Percentiles rank a stretch among this genome's conserved stretches.
Conservation (phyloP, 768 basidiomycete species). For the Tricholoma furcatifolium region DNA sequence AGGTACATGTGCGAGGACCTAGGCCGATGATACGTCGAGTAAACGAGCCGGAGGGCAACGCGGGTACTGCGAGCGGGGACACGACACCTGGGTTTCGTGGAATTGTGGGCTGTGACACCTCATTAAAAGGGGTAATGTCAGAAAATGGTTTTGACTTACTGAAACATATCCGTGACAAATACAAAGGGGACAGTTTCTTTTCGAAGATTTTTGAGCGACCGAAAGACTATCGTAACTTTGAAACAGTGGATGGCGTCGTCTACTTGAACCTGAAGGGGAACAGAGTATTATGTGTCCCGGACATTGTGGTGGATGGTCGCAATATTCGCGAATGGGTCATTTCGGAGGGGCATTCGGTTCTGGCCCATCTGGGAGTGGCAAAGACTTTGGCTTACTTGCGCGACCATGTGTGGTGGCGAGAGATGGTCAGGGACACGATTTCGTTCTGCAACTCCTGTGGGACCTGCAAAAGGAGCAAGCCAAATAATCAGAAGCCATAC, state of each 20-base stretch:
- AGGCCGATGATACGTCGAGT: not conserved
- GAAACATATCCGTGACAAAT: slow-evolving; percentile 10
- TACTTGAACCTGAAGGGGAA: slow-evolving; percentile 7
- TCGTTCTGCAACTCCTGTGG: not conserved
- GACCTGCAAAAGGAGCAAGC: not conserved
- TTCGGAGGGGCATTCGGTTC: slow-evolving; percentile 30
- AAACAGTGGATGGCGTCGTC: slow-evolving; percentile 10
- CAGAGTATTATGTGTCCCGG: slow-evolving; percentile 18
- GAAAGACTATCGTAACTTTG: slow-evolving; percentile 17
- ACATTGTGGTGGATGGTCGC: slow-evolving; percentile 8
- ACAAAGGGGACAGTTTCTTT: slow-evolving; percentile 13
- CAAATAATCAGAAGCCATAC: too few species aligned
- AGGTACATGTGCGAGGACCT: not conserved
- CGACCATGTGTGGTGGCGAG: slow-evolving; percentile 15
- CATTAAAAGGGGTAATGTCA: not conserved
- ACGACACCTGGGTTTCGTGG: not conserved
- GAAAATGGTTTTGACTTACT: slow-evolving; percentile 2
- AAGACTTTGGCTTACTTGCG: slow-evolving; percentile 32
- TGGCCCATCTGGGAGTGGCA: slow-evolving; percentile 32
- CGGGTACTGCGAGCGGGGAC: not conserved
- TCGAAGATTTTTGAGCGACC: slow-evolving; percentile 10
- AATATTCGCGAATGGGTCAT: slow-evolving; percentile 28
- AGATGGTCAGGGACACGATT: not conserved
- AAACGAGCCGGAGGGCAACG: not conserved
- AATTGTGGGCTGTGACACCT: not conserved